phyloP scores from a whole-genome alignment of 108 stramenopile species.

The Pseudonitzschia pungens region DNA sequence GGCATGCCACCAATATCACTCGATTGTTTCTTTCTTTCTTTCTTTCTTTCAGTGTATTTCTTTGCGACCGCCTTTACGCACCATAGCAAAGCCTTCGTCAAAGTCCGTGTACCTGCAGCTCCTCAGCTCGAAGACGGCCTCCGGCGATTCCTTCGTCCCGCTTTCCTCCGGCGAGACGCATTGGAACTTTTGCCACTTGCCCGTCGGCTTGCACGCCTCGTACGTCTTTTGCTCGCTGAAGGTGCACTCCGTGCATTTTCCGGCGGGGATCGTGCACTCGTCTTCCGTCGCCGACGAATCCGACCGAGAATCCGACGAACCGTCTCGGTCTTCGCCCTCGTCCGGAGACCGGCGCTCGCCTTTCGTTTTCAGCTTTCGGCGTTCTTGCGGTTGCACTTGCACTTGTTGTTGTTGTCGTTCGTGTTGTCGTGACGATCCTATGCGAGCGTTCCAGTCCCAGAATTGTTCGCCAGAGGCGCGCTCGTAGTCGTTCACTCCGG shows the following conservation, averaged over 20 bases:
- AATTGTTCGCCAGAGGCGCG: too few species aligned
- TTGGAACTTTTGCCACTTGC: slow-evolving; percentile 17
- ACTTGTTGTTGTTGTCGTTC: not conserved
- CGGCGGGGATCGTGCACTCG: slow-evolving; percentile 14
- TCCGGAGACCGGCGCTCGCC: too few species aligned
- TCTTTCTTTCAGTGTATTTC: not conserved
- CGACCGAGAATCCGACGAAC: not conserved
- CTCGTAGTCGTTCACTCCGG: too few species aligned
- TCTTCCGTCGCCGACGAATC: not conserved
- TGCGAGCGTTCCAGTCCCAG: too few species aligned
- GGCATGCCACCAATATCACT: not conserved
- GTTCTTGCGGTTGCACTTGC: too few species aligned
- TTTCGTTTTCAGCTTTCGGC: not conserved
- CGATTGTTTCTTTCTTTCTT: not conserved
- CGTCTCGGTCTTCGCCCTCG: not conserved
- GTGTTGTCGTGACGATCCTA: too few species aligned
- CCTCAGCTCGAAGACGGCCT: not conserved
- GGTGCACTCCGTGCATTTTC: slow-evolving; percentile 19
- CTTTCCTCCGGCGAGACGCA: slow-evolving; percentile 2
- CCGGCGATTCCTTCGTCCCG: not conserved
- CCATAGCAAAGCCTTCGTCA: slow-evolving; percentile 31
- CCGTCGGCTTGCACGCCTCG: slow-evolving; percentile 26
- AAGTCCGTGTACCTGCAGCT: slow-evolving; percentile 32
- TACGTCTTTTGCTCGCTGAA: slow-evolving; percentile 20
- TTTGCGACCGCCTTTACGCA: not conserved